Evolutionary conservation across 169 alveolate species (phyloP).

Genomic region (Cyclospora cayetanensis): DNA sequence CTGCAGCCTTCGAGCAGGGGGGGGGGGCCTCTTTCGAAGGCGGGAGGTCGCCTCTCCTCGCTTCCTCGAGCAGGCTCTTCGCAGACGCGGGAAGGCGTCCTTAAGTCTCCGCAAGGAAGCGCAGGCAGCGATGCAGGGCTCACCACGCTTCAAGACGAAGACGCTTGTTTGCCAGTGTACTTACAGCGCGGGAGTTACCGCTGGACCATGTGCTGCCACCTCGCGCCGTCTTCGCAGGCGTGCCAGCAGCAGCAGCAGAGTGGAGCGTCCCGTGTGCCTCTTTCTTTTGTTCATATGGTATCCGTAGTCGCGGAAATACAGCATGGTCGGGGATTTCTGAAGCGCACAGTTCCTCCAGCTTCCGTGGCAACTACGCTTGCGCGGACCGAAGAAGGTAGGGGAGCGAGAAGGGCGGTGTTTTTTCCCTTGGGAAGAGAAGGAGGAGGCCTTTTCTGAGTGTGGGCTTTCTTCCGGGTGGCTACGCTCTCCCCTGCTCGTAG

Average conservation of each 20-base stretch:
- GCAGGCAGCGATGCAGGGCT: background rate
- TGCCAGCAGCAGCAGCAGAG: background rate
- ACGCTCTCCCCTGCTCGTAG: too few species aligned
- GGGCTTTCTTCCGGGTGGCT: too few species aligned
- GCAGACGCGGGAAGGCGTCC: background rate
- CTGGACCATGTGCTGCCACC: slow-evolving; percentile 27
- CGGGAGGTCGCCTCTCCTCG: background rate
- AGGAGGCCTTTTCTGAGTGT: too few species aligned
- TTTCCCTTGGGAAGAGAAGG: too few species aligned
- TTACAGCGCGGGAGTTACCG: slow-evolving; percentile 1
- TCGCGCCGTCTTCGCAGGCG: background rate
- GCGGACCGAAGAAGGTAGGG: background rate
- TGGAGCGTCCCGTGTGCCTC: background rate
- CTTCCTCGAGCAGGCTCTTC: too few species aligned
- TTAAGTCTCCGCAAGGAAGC: background rate
- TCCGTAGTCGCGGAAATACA: background rate
- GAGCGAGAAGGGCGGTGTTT: background rate
- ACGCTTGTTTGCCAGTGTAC: slow-evolving; percentile 1
- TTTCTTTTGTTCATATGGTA: background rate
- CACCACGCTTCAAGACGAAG: background rate
- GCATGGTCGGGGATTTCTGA: background rate
- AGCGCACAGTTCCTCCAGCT: background rate
- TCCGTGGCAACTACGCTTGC: background rate
- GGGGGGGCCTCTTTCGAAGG: background rate
- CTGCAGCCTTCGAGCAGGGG: background rate